These are phyloP conservation scores for Penicillium herquei DNA, from an alignment of 495 filamentous ascomycete genomes.

Conservation along the genomic window DNA sequence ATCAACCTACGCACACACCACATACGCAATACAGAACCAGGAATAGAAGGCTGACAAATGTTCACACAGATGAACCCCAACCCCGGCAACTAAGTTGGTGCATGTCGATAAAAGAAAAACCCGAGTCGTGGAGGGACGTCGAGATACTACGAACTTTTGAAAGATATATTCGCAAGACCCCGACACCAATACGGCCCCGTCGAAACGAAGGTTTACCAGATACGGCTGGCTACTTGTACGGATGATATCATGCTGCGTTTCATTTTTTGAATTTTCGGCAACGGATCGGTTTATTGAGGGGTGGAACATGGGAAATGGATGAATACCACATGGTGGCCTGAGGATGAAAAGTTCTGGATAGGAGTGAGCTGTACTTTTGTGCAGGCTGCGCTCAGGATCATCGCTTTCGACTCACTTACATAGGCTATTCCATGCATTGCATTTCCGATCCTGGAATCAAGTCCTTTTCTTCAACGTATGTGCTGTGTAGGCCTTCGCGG, in stretches of 20 bases:
- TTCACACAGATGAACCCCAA: conserved; percentile 40
- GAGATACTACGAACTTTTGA: conserved; percentile 26
- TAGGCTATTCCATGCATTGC: conserved; percentile 33
- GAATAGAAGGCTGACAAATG: conserved; percentile 21
- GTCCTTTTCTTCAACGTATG: conserved; percentile 7
- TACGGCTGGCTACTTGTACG: conserved; percentile 35
- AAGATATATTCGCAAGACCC: conserved; percentile 23
- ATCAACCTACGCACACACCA: neutral
- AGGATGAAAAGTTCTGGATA: conserved; percentile 26
- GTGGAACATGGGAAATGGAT: conserved; percentile 24
- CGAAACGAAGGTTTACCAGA: conserved; percentile 30
- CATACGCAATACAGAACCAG: neutral
- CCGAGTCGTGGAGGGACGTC: conserved; percentile 26
- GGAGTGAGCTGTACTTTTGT: conserved; percentile 12
- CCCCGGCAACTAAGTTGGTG: conserved; percentile 32
- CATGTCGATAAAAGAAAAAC: conserved; percentile 24
- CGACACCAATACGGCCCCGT: conserved; percentile 24
- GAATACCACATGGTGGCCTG: conserved; percentile 24
- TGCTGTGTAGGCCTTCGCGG: neutral
- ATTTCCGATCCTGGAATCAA: conserved; percentile 32
- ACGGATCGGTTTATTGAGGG: conserved; percentile 26
- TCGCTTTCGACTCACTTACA: conserved; percentile 28
- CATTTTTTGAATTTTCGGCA: conserved; percentile 33
- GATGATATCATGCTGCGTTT: conserved; percentile 37
- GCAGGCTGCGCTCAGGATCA: conserved; percentile 16